Evolutionary conservation across 805 yeast species (phyloP), one percentile per base, ranked within the genome.

Genomic region (Ogataea corticis): DNA sequence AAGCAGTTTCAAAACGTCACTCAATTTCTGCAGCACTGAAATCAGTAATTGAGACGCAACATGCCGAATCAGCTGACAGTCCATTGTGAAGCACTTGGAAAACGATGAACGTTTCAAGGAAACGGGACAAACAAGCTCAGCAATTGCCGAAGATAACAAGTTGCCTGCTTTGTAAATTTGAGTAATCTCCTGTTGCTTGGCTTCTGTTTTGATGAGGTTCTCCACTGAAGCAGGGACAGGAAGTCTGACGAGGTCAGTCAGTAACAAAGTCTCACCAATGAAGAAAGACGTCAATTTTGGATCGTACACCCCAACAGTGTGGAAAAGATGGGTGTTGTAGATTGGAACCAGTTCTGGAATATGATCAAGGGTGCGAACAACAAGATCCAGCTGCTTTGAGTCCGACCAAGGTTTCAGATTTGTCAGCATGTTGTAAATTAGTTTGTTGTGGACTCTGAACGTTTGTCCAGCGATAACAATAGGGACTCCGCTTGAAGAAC

Each of bases 371-470:
- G 86, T 73, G 11, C 65, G 59, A 7, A 80, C 56, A 0, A 75
- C 75, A 14, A 85, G 70, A 12, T 75, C 75, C 45, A 83, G 67
- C 55, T 89, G 96, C 21, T 67, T 48, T 15, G 74, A 76, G 50
- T 86, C 84, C 50, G 86, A 90, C 87, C 95, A 83, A 0, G 97
- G 96, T 55, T 85, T 87, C 56, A 91, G 70, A 25, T 73, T 68
- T 7, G 80, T 80, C 17, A 90, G 59, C 4, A 87, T 64, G 2
- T 82, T 75, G 55, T 80, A 82, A 3, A 88, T 65, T 23, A 85
- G 68, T 58, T 82, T 83, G 63, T 92, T 90, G 57, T 85, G 77
- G 27, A 85, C 69, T 49, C 69, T 79, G 65, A 82, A 85, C 3
- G 68, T 65, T 46, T 68, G 75, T 38, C 73, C 75, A 52, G 81